Conservation (phyloP, 2,329 filamentous ascomycete species). For the Trichoderma polysporum region DNA sequence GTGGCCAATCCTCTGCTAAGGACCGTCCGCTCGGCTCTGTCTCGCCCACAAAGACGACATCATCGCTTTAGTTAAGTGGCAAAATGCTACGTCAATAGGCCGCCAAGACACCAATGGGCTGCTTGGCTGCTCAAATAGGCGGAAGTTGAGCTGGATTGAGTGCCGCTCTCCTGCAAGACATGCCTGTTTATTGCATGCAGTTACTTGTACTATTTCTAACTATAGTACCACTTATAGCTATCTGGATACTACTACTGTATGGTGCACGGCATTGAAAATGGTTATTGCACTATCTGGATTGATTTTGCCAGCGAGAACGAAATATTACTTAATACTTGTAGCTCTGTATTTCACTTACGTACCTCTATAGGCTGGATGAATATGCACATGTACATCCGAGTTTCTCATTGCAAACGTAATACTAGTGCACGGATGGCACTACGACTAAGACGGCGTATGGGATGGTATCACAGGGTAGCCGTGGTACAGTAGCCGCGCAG, state of each 20-base stretch:
- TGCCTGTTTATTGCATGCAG: background rate
- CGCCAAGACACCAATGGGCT: background rate
- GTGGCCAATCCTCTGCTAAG: background rate
- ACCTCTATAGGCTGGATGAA: too few species aligned
- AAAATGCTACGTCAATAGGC: conserved; percentile 8
- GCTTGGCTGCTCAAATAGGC: background rate
- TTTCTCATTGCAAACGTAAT: too few species aligned
- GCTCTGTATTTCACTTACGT: background rate
- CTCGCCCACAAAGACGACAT: conserved; percentile 3
- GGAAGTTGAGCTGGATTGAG: background rate
- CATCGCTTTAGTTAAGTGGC: conserved; percentile 4
- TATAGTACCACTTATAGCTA: background rate
- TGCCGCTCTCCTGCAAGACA: background rate
- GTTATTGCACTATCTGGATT: background rate
- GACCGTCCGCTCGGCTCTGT: background rate
- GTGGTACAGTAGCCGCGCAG: background rate
- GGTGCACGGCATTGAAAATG: too few species aligned
- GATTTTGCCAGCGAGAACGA: background rate
- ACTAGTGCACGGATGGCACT: background rate
- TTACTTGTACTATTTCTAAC: background rate
- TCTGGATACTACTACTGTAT: too few species aligned
- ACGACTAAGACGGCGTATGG: background rate
- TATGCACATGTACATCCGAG: too few species aligned
- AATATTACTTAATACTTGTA: background rate
- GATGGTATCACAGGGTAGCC: background rate